Conservation (phyloP, 2,329 filamentous ascomycete genomes). For the Ophiognomonia clavigignenti-juglandacearum region DNA sequence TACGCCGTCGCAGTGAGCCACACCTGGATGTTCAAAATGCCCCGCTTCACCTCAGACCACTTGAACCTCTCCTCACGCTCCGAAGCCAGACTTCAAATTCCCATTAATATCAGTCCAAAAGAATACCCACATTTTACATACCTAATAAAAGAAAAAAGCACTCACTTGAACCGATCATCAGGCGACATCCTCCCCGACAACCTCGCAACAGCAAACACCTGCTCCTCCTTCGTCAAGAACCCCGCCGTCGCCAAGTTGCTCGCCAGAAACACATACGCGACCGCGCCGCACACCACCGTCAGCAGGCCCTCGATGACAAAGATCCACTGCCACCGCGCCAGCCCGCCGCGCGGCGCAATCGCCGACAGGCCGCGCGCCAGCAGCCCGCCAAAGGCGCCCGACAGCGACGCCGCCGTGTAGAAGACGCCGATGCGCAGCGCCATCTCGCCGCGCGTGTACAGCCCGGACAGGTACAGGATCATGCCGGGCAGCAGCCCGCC, state of each 20-base stretch:
- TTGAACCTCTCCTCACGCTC: constrained; percentile 43
- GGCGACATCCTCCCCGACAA: constrained; percentile 31
- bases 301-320: constrained; percentile 56
- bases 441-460: constrained; percentile 56
- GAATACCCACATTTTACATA: constrained; percentile 19
- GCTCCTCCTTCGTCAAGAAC: constrained; percentile 50
- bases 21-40: constrained; percentile 53
- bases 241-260: constrained; percentile 48
- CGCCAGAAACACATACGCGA: constrained; percentile 50
- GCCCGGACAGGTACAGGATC: constrained; percentile 60
- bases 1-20: constrained; percentile 61
- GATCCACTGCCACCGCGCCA: constrained; percentile 58
- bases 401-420: constrained; percentile 62
- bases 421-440: constrained; percentile 62
- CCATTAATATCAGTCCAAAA: background rate
- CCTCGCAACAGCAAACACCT: constrained; percentile 40
- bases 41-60: constrained; percentile 60
- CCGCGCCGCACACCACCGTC: constrained; percentile 47
- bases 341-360: constrained; percentile 49
- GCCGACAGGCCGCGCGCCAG: constrained; percentile 56
- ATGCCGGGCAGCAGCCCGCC: constrained; percentile 64
- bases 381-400: constrained; percentile 60
- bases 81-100: constrained; percentile 17
- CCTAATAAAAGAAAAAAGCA: background rate
- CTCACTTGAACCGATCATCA: constrained; percentile 30